phyloP scores from a whole-genome alignment of 116 monocot genomes.

The Dioscorea cayenensis region DNA sequence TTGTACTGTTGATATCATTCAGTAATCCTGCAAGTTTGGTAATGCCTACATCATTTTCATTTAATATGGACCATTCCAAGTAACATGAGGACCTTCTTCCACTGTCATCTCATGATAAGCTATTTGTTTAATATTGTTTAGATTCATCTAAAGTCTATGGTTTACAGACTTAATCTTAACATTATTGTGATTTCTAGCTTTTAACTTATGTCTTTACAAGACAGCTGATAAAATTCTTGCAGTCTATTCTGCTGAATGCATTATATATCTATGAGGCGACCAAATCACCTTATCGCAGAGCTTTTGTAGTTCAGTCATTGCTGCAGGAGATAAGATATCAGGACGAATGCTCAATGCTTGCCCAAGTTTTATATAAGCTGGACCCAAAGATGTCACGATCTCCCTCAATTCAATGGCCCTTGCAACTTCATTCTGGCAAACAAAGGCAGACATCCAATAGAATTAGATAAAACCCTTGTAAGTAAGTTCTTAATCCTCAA shows the following conservation, averaged over 20 bases:
- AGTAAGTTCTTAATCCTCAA: too few relatives aligned
- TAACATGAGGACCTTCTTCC: too few relatives aligned
- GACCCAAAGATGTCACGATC: slow-evolving; percentile 96
- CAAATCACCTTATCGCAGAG: slow-evolving; percentile 90
- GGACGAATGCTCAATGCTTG: slow-evolving; percentile 98
- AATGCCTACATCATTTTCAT: too few relatives aligned
- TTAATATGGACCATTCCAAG: too few relatives aligned
- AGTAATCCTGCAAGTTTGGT: too few relatives aligned
- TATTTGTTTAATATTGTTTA: too few relatives aligned
- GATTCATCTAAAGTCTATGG: too few relatives aligned
- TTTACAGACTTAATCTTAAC: too few relatives aligned
- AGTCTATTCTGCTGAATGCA: background rate
- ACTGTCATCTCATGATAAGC: too few relatives aligned
- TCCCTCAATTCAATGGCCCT: slow-evolving; percentile 96
- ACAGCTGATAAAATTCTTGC: background rate
- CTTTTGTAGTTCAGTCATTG: slow-evolving; percentile 99
- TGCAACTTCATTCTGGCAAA: slow-evolving; percentile 84
- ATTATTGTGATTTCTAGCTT: background rate
- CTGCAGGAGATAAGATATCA: slow-evolving; percentile 96
- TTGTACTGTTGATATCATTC: too few relatives aligned
- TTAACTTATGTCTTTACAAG: background rate
- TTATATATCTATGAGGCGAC: background rate
- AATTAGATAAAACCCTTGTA: too few relatives aligned
- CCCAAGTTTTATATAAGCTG: slow-evolving; percentile 99
- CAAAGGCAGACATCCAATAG: too few relatives aligned